phyloP scores from a whole-genome alignment of 768 basidiomycete species.

The Mycena amicta region DNA sequence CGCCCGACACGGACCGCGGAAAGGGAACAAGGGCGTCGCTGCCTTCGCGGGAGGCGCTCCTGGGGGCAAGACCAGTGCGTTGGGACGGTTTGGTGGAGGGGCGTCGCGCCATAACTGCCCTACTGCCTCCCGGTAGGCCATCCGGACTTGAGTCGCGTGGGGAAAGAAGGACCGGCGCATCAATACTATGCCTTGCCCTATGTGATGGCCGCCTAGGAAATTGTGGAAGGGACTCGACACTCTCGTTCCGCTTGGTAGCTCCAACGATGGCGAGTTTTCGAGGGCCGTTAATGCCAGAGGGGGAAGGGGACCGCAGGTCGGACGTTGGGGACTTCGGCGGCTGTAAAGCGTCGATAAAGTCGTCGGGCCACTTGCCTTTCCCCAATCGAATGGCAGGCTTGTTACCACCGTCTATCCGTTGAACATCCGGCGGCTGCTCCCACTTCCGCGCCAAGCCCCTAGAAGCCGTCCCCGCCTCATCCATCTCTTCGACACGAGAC shows the following conservation, averaged over 20 bases:
- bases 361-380: constrained; percentile 85
- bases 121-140: constrained; percentile 39
- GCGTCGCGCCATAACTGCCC: constrained; percentile 58
- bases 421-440: constrained; percentile 19
- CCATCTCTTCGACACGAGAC: constrained; percentile 24
- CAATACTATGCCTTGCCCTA: constrained; percentile 66
- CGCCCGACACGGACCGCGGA: constrained; percentile 60
- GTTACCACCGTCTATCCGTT: constrained; percentile 35
- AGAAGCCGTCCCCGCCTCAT: constrained; percentile 26
- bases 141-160: constrained; percentile 67
- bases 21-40: constrained; percentile 60
- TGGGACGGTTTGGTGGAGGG: constrained; percentile 56
- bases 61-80: constrained; percentile 51
- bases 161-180: constrained; percentile 50
- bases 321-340: constrained; percentile 32
- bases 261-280: constrained; percentile 61
- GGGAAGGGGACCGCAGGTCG: constrained; percentile 29
- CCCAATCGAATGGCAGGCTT: constrained; percentile 56
- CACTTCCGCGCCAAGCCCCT: constrained; percentile 27
- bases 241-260: constrained; percentile 45
- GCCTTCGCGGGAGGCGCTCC: constrained; percentile 36
- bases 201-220: constrained; percentile 63
- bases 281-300: constrained; percentile 46
- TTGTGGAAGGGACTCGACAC: constrained; percentile 48
- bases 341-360: constrained; percentile 67